Evolutionary conservation across 2,329 filamentous ascomycete genomes (phyloP).

Genomic region (Atkinsonella hypoxylon): DNA sequence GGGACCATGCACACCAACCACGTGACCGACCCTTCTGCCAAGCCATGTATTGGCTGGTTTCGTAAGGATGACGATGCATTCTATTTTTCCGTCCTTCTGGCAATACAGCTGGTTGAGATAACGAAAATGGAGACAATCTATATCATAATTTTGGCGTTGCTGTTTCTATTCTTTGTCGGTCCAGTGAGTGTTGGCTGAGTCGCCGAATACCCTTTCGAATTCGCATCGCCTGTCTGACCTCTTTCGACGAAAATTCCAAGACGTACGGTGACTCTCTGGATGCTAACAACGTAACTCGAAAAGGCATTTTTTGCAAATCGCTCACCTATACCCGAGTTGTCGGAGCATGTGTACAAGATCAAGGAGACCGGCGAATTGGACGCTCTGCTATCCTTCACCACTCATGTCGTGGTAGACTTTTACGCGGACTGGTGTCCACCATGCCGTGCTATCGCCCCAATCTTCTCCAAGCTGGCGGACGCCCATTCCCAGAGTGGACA

Average conservation of each 20-base stretch:
- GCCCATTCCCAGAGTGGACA: slow-evolving; percentile 11
- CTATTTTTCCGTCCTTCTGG: too few relatives aligned
- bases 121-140: not conserved
- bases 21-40: too few relatives aligned
- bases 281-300: not conserved
- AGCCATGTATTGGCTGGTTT: too few relatives aligned
- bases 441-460: slow-evolving; percentile 34
- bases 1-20: too few relatives aligned
- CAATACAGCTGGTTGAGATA: too few relatives aligned
- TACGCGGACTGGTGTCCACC: slow-evolving; percentile 39
- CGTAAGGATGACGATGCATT: too few relatives aligned
- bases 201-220: not conserved
- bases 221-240: not conserved
- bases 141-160: not conserved
- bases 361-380: slow-evolving; percentile 20
- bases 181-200: not conserved
- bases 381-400: slow-evolving; percentile 25
- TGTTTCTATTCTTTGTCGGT: not conserved
- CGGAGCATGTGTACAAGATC: slow-evolving; percentile 25
- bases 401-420: slow-evolving; percentile 35
- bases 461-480: slow-evolving; percentile 37
- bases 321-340: slow-evolving; percentile 27
- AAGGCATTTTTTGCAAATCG: not conserved
- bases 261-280: not conserved
- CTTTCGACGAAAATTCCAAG: not conserved